phyloP scores from a whole-genome alignment of 2,329 filamentous ascomycete species.

The Sporothrix mexicana region DNA sequence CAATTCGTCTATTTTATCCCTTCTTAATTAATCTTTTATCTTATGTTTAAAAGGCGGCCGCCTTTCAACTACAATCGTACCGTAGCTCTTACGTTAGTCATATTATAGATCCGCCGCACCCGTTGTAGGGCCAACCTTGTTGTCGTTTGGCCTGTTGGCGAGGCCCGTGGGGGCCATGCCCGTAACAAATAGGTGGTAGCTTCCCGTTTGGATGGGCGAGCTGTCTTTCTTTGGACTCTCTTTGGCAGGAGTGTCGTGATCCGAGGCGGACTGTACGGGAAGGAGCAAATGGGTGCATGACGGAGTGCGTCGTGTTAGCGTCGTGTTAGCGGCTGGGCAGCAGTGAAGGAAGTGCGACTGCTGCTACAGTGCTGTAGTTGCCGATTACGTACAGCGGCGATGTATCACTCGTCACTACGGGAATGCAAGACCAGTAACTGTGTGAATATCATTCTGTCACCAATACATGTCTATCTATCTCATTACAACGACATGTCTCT shows the following conservation, averaged over 20 bases:
- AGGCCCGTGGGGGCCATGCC: no score
- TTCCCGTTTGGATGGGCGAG: neutral
- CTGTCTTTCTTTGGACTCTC: neutral
- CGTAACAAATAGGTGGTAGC: slow-evolving; percentile 17
- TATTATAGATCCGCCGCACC: no score
- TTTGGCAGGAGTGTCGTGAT: slow-evolving; percentile 19
- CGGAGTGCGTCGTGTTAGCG: slow-evolving; percentile 5
- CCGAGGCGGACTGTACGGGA: slow-evolving; percentile 4
- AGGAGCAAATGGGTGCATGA: slow-evolving; percentile 13
- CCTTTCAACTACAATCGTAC: no score
- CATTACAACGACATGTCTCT: neutral
- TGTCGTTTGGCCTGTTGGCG: no score
- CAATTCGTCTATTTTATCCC: no score
- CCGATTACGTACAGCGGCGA: slow-evolving; percentile 5
- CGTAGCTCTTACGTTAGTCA: no score
- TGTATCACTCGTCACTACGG: neutral
- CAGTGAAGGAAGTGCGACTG: slow-evolving; percentile 16
- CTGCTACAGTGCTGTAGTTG: neutral
- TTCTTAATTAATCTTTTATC: no score
- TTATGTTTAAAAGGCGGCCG: no score
- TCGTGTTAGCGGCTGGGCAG: neutral
- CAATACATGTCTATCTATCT: neutral
- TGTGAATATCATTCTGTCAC: slow-evolving; percentile 1
- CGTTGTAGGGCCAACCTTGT: no score
- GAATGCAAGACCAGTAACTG: neutral